Percentiles rank a stretch among this genome's conserved stretches.
phyloP scores from a whole-genome alignment of 2,329 filamentous ascomycete genomes.

The Pseudogymnoascus destructans region DNA sequence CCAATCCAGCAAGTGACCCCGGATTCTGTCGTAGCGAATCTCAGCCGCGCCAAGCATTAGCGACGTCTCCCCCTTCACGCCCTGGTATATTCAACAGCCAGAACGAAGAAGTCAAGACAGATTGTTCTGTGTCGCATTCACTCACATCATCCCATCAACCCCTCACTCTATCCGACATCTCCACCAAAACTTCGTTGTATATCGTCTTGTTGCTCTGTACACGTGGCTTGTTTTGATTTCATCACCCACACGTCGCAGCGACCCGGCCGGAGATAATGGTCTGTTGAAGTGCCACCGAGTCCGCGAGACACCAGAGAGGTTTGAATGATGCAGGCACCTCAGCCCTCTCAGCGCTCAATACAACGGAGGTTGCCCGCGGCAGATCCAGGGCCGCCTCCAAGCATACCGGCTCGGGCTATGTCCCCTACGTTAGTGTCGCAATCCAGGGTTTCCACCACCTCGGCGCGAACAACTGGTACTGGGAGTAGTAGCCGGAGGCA shows the following conservation, averaged over 20 bases:
- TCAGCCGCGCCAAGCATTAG: slow-evolving; percentile 8
- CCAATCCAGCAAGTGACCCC: neutral
- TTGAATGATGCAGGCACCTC: slow-evolving; percentile 38
- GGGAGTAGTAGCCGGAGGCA: slow-evolving; percentile 37
- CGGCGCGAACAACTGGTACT: slow-evolving; percentile 43
- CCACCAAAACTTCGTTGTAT: neutral
- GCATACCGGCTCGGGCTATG: slow-evolving; percentile 42
- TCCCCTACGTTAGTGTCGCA: slow-evolving; percentile 42
- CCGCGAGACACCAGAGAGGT: neutral
- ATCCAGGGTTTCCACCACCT: slow-evolving; percentile 52
- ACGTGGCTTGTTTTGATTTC: neutral
- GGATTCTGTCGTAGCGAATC: slow-evolving; percentile 4
- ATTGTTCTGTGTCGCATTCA: neutral
- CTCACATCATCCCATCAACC: neutral
- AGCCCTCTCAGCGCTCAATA: slow-evolving; percentile 39
- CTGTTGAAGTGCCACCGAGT: neutral
- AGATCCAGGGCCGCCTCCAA: slow-evolving; percentile 45
- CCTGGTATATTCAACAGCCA: neutral
- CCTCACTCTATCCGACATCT: neutral
- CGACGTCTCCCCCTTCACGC: slow-evolving; percentile 4
- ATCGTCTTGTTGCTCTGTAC: neutral
- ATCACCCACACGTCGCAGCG: neutral
- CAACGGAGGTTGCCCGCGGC: slow-evolving; percentile 52
- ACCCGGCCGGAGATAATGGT: slow-evolving; percentile 5
- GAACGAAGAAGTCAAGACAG: neutral